phyloP scores from a whole-genome alignment of 139 green algal genomes.

The Trebouxia sp. region DNA sequence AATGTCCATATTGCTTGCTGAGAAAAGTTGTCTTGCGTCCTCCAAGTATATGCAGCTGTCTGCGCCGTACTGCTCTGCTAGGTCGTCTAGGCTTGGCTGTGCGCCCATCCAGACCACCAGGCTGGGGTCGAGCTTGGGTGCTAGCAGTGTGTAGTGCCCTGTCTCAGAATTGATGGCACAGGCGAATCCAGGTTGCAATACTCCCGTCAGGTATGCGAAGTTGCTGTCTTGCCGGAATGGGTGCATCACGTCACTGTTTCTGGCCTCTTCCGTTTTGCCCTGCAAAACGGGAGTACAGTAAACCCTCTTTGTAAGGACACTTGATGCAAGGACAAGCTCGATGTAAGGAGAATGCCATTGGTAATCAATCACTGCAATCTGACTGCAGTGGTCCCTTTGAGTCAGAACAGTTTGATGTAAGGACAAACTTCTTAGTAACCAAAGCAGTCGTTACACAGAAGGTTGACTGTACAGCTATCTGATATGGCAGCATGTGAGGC shows the following conservation, averaged over 20 bases:
- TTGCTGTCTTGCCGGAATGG: conserved; percentile 25
- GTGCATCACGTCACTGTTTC: conserved; percentile 20
- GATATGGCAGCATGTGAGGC: too few relatives aligned
- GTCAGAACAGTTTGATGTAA: too few relatives aligned
- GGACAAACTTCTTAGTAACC: too few relatives aligned
- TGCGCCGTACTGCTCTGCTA: conserved; percentile 16
- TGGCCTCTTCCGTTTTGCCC: neutral
- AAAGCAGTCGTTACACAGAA: too few relatives aligned
- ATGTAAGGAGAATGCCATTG: too few relatives aligned
- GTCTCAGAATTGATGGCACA: neutral
- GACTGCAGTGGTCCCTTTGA: too few relatives aligned
- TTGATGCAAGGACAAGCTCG: too few relatives aligned
- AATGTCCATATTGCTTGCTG: too few relatives aligned
- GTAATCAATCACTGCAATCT: too few relatives aligned
- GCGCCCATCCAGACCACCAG: conserved; percentile 25
- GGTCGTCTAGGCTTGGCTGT: conserved; percentile 1
- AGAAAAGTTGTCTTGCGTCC: too few relatives aligned
- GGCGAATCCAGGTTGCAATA: conserved; percentile 9
- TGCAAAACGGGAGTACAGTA: neutral
- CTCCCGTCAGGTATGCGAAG: conserved; percentile 23
- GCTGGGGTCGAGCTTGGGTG: neutral
- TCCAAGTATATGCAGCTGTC: neutral
- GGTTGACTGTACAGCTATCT: too few relatives aligned
- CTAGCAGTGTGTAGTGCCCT: neutral
- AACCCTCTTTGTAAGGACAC: too few relatives aligned